These are phyloP conservation scores for Neotropicomus parvogracilis DNA, from an alignment of 1,284 basidiomycete genomes.

Conservation along the genomic window DNA sequence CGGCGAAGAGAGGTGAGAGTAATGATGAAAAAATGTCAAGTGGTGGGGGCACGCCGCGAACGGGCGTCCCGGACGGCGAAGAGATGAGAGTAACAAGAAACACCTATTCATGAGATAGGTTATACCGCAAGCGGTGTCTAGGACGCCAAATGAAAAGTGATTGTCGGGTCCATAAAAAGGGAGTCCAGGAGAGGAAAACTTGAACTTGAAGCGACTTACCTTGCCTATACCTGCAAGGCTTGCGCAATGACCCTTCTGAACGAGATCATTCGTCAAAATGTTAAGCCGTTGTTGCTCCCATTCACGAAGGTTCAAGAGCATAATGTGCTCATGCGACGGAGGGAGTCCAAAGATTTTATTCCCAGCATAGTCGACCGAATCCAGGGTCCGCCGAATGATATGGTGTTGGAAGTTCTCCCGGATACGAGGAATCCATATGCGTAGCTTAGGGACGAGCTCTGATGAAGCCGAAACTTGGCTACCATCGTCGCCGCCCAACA, in stretches of 20 bases:
- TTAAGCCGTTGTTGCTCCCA: not conserved
- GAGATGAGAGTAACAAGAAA: no score
- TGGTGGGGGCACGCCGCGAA: no score
- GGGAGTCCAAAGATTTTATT: not conserved
- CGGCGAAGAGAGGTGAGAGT: no score
- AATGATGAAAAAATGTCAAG: no score
- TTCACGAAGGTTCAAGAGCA: not conserved
- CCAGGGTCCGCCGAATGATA: not conserved
- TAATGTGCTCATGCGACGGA: not conserved
- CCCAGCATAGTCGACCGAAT: not conserved
- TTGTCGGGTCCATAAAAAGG: no score
- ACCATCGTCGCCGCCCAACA: not conserved
- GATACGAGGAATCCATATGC: not conserved
- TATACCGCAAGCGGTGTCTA: no score
- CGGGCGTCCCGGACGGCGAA: no score
- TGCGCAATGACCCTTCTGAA: not conserved
- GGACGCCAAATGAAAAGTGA: no score
- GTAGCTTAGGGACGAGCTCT: not conserved
- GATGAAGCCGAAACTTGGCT: not conserved
- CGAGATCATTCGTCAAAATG: not conserved
- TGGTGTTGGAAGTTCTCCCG: rapidly evolving
- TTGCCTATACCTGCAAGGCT: not conserved
- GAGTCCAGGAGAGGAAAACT: no score
- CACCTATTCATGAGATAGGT: no score
- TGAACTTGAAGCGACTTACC: no score